Base-by-base conservation (phyloP, 2,329 filamentous ascomycete genomes). In the Epichloe uncinata region DNA sequence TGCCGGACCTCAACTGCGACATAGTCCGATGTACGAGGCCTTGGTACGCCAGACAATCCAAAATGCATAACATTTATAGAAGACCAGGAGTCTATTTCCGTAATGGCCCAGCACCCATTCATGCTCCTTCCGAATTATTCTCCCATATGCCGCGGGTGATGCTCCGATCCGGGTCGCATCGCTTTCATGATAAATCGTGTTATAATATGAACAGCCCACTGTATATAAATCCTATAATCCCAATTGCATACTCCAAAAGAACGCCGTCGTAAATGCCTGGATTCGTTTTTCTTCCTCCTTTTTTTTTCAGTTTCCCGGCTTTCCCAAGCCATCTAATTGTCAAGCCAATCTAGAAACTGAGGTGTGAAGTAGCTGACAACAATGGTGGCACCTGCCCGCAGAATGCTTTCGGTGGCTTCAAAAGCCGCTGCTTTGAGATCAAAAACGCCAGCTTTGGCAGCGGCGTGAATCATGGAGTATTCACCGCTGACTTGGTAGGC, bases 401-500 rank as follows among this genome's bases (percentile, higher is more conserved):
- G 70, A 55, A 98, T 97, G 22, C 90, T 88, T 67, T 97, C 87
- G 0, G 88, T 94, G 52, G 87, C 85, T 73, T 98, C 93, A 59
- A 95, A 90, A 0, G 88, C 93, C 87, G 96, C 96, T 4, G 83
- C 74, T 72, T 91, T 93, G 62, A 97, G 72, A 65, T 96, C 91
- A 63, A 97, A 98, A 3, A 98, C 93, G 4, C 93, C 93, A 1
- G 93, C 91, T 66, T 95, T 95, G 45, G 93, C 93, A 18, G 79
- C 93, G 0, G 93, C 93, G 62, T 96, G 88, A 48, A 98, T 93
- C 93, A 97, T 97, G 56, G 93, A 90, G 63, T 84, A 98, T 71
- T 98, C 93, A 58, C 93, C 93, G 60, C 86, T 93, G 52, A 98
- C 93, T 66, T 98, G 93, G 67, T 98, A 98, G 20, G 93, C 91